Percentiles rank a stretch among this genome's conserved stretches.
These are phyloP conservation scores for Cubamyces lactineus DNA, from an alignment of 768 basidiomycete species.

Conservation along the genomic window DNA sequence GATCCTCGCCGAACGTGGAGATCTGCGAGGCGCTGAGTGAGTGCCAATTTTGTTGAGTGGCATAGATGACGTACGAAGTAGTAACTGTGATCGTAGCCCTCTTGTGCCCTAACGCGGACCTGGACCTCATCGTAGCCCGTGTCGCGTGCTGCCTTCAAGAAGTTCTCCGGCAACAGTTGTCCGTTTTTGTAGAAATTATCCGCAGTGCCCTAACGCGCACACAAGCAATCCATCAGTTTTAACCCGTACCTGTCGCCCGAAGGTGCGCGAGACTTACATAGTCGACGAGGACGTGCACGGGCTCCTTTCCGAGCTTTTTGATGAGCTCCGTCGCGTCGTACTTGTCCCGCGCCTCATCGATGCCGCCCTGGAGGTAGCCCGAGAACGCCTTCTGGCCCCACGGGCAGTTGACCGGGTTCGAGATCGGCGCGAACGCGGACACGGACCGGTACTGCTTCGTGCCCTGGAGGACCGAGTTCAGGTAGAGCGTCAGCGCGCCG, in stretches of 20 bases:
- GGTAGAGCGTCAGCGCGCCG: conserved; percentile 90
- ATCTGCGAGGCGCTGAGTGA: conserved; percentile 50
- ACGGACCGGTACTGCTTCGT: conserved; percentile 76
- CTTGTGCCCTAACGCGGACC: conserved; percentile 78
- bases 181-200: conserved; percentile 86
- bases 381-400: conserved; percentile 94
- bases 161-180: conserved; percentile 90
- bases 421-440: conserved; percentile 86
- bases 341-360: conserved; percentile 68
- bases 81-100: conserved; percentile 88
- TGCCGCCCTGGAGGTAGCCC: conserved; percentile 79
- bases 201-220: conserved; percentile 77
- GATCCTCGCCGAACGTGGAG: conserved; percentile 87
- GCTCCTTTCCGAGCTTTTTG: conserved; percentile 51
- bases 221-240: no score
- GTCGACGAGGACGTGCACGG: conserved; percentile 83
- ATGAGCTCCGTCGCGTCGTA: conserved; percentile 92
- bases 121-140: conserved; percentile 73
- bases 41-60: not conserved
- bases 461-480: conserved; percentile 55
- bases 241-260: no score
- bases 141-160: conserved; percentile 75
- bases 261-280: conserved; percentile 60
- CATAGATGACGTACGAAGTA: conserved; percentile 64
- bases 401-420: conserved; percentile 82